Conservation (phyloP, 2,329 filamentous ascomycete genomes). For the Neophaeococcomyces aloes region DNA sequence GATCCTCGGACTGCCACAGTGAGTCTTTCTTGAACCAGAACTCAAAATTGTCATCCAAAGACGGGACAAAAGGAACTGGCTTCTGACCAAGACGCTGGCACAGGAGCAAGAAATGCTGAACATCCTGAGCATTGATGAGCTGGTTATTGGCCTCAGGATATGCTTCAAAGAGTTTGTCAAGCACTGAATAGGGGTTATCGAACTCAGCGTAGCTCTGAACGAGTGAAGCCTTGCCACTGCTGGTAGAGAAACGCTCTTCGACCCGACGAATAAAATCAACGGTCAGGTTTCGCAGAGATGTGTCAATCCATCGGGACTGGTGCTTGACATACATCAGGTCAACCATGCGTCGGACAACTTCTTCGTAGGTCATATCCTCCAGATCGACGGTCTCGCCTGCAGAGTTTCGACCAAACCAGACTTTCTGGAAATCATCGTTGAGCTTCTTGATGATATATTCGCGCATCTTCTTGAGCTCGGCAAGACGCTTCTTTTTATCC, state of each 20-base stretch:
- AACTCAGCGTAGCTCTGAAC: constrained; percentile 87
- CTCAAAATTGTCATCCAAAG: constrained; percentile 94
- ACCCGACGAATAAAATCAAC: constrained; percentile 94
- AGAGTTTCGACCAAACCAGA: constrained; percentile 86
- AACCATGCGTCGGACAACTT: constrained; percentile 77
- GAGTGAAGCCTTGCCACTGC: constrained; percentile 60
- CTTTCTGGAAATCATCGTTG: constrained; percentile 93
- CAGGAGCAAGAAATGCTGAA: constrained; percentile 89
- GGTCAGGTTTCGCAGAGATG: constrained; percentile 68
- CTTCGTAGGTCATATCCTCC: constrained; percentile 90
- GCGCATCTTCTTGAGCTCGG: constrained; percentile 77
- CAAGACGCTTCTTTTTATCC: constrained; percentile 84
- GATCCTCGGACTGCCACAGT: constrained; percentile 95
- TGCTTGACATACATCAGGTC: constrained; percentile 88
- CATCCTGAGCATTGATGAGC: constrained; percentile 95
- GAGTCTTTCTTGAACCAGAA: constrained; percentile 99
- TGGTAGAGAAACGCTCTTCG: constrained; percentile 86
- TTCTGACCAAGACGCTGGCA: constrained; percentile 90
- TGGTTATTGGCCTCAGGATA: constrained; percentile 83
- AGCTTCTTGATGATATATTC: constrained; percentile 91
- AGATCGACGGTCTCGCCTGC: constrained; percentile 72
- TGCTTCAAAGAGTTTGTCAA: constrained; percentile 67
- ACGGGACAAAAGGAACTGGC: constrained; percentile 88
- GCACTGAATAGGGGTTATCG: constrained; percentile 63
- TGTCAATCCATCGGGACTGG: constrained; percentile 83